Conservation (phyloP, 1,139 yeast genomes). For the Geotrichum carabidarum region DNA sequence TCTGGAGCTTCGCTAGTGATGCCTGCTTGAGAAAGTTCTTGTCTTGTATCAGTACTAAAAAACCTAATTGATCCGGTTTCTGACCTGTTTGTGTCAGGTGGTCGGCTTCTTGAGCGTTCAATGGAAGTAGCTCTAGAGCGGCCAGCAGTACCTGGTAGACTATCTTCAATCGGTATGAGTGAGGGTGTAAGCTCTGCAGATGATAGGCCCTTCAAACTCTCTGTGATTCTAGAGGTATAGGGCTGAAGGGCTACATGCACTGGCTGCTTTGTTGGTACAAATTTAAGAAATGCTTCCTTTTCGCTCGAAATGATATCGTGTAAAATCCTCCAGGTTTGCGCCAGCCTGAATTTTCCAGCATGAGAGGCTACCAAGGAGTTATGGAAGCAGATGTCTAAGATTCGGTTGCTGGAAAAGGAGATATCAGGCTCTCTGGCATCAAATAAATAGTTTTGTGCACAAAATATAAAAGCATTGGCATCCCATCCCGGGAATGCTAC, state of each 20-base stretch:
- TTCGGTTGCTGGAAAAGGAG: slow-evolving; percentile 42
- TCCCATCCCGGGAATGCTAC: slow-evolving; percentile 33
- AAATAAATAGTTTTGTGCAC: slow-evolving; percentile 34
- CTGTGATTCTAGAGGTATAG: slow-evolving; percentile 19
- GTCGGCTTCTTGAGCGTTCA: slow-evolving; percentile 5
- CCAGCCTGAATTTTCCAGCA: slow-evolving; percentile 51
- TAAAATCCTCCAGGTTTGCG: slow-evolving; percentile 68
- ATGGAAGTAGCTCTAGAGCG: slow-evolving; percentile 6
- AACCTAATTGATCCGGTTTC: neutral
- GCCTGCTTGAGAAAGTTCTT: neutral
- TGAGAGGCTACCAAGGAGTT: slow-evolving; percentile 58
- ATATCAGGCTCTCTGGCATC: slow-evolving; percentile 19
- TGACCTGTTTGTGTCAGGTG: neutral
- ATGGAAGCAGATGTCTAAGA: slow-evolving; percentile 49
- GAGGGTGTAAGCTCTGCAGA: slow-evolving; percentile 18
- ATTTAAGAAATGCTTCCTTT: slow-evolving; percentile 24
- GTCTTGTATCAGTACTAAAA: neutral
- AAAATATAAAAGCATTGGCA: slow-evolving; percentile 28
- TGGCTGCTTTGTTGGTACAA: slow-evolving; percentile 17
- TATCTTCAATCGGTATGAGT: slow-evolving; percentile 14
- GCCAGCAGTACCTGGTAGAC: neutral
- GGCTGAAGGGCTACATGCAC: slow-evolving; percentile 13
- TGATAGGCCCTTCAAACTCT: slow-evolving; percentile 15
- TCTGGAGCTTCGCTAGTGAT: neutral
- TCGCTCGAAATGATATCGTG: slow-evolving; percentile 53